These are phyloP conservation scores for Eustoma russellianum DNA, from an alignment of 257 asterid genomes.

Conservation along the genomic window DNA sequence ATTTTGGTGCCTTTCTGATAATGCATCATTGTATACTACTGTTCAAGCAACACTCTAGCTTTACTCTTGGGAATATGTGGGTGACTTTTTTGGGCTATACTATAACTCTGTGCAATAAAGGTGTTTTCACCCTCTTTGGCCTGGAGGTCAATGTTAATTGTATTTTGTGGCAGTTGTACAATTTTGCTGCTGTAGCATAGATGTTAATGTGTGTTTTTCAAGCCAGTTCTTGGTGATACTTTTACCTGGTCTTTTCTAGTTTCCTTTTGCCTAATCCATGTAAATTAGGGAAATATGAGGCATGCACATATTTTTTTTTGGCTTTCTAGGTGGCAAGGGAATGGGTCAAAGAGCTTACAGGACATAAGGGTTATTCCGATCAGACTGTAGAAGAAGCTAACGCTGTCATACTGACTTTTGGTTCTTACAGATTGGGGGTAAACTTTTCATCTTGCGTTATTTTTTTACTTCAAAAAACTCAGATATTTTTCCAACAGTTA, in stretches of 20 bases:
- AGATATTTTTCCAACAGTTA: background rate
- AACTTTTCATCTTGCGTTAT: constrained; percentile 17
- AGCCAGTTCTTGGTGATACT: no score
- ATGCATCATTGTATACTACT: no score
- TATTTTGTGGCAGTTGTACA: no score
- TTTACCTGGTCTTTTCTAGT: no score
- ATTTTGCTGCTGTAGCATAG: no score
- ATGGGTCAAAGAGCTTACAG: constrained; percentile 33
- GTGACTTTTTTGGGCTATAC: no score
- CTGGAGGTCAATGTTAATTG: no score
- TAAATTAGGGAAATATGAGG: background rate
- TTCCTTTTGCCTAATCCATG: no score
- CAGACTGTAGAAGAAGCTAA: constrained; percentile 86
- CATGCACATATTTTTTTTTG: background rate
- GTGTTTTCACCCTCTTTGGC: no score
- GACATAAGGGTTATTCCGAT: constrained; percentile 22
- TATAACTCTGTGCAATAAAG: background rate
- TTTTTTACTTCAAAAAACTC: constrained; percentile 1
- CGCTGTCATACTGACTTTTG: constrained; percentile 79
- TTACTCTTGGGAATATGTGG: no score
- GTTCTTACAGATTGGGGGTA: constrained; percentile 96
- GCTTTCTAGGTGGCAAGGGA: constrained; percentile 25
- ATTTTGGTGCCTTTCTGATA: no score
- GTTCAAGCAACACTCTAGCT: no score
- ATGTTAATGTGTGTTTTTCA: background rate